Base-by-base conservation (phyloP, 441 rosid species). In the Syzygium syzygioides region DNA sequence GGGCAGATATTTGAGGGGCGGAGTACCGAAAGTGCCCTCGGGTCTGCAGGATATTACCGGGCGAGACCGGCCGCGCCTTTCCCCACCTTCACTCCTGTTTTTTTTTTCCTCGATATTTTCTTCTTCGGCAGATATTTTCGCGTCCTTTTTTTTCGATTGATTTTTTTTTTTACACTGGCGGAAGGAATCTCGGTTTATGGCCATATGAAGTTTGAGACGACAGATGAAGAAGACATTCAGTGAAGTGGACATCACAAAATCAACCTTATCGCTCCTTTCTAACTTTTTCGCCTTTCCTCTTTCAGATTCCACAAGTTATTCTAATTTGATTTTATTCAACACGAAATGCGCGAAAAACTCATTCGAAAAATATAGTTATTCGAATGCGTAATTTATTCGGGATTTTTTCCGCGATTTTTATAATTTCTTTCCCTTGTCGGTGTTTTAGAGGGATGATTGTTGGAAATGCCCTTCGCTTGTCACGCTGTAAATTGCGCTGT, bases 331-430 rank as follows among this genome's bases (percentile, higher is more conserved):
- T 57, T 9, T 23, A 23, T 57, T 23, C 10, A 12, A 59, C 64
- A 5, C 7, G 30, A 59, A 59, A 59, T 26, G 4, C 2, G 7
- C 17, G n/a, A 3, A 26, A 26, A 59, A 19, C 15, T 10, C 3
- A 34, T 34, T 37, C 28, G 10, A 19, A 5, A 2, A 3, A 20
- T 1, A 10, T 28, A 5, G 0, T 20, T 19, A 37, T 19, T 1
- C 2, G 23, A 71, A 37, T 34, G 15, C 80, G 9, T 34, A 68
- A 34, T 34, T 68, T 10, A 10, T 34, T 19, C 3, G 26, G 19
- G 20, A 68, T 8, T 4, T 3, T 68, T 19, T 0, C 79, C 48
- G 13, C 20, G 1, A 34, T 23, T 71, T 9, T 11, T 0, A 71
- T 30, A 37, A 10, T 41, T 68, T 0, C 19, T 45, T 45, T 45